These are phyloP conservation scores for Penicillium pulvis DNA, from an alignment of 495 filamentous ascomycete genomes.

Conservation along the genomic window DNA sequence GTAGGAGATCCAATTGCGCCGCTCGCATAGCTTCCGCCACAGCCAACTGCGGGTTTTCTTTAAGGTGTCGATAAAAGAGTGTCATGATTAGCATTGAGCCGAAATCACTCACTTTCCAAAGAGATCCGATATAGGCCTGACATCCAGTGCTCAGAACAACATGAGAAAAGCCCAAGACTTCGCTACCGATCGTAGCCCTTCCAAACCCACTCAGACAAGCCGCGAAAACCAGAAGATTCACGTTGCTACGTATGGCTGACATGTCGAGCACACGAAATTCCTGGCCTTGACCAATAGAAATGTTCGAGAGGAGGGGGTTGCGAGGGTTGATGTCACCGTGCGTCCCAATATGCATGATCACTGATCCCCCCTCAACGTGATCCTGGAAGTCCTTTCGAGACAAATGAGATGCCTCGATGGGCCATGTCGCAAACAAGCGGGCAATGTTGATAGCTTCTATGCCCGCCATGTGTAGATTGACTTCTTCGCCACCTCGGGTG, in stretches of 20 bases:
- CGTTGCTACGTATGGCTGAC: conserved; percentile 26
- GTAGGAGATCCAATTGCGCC: conserved; percentile 28
- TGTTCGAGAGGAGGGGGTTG: conserved; percentile 33
- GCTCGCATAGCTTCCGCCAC: conserved; percentile 23
- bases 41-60: conserved; percentile 8
- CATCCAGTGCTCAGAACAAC: conserved; percentile 33
- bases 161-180: conserved; percentile 35
- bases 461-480: conserved; percentile 28
- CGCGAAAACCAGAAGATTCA: conserved; percentile 33
- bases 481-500: conserved; percentile 14
- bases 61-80: conserved; percentile 31
- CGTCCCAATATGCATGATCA: conserved; percentile 34
- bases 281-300: conserved; percentile 28
- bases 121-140: conserved; percentile 32
- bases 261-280: conserved; percentile 35
- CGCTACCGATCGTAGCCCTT: conserved; percentile 26
- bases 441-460: conserved; percentile 35
- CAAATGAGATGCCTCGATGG: conserved; percentile 29
- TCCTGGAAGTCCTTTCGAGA: conserved; percentile 26
- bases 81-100: conserved; percentile 37
- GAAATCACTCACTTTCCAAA: conserved; percentile 36
- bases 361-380: conserved; percentile 24
- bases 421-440: conserved; percentile 30
- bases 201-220: conserved; percentile 35
- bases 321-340: conserved; percentile 28